Base-by-base conservation (phyloP, 306 rosid genomes). In the Hylodesmum podocarpum region DNA sequence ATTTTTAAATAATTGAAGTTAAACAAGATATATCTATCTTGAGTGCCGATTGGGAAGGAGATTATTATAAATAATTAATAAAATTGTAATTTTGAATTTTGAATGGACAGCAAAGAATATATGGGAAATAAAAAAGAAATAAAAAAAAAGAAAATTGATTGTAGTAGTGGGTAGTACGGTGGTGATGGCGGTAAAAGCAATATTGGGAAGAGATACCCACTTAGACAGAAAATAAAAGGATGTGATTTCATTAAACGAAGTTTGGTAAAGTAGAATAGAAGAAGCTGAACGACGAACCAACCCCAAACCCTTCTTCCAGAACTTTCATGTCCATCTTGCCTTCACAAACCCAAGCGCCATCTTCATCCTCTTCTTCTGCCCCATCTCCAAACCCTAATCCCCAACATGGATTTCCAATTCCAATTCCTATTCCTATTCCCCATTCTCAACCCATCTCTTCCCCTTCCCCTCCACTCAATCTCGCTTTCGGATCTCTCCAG, bases 281-380 rank as follows among this genome's bases (percentile, higher is more conserved):
- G 36, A 58, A 50, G 73, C 72, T 37, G 37, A 36, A 58, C 13
- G 73, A 37, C 63, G 36, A 73, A 65, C 74, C 66, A 61, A 49
- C 51, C 31, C 63, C 57, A 50, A 80, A 74, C 74, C 73, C 67
- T 9, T 49, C 54, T 77, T 47, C 82, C 82, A 61, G 81, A 71
- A 77, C 65, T 94, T 94, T 94, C 93, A 95, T 95, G 98, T 92
- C 98, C 97, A 95, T 95, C 97, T 90, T 84, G 96, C 97, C 97
- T 81, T 80, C 86, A 57, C 85, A 88, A 79, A 33, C 88, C 84
- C 95, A 92, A 84, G 77, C 85, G 62, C 70, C 93, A 73, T 67
- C 81, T n/a, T 78, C 95, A 14, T 80, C 95, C 0, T 87, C 93
- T 72, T 85, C 96, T 1, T 78, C 91, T 31, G 24, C 70, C 2